These are phyloP conservation scores for Fraxinus greggii DNA, from an alignment of 305 asterid genomes.

Conservation along the genomic window DNA sequence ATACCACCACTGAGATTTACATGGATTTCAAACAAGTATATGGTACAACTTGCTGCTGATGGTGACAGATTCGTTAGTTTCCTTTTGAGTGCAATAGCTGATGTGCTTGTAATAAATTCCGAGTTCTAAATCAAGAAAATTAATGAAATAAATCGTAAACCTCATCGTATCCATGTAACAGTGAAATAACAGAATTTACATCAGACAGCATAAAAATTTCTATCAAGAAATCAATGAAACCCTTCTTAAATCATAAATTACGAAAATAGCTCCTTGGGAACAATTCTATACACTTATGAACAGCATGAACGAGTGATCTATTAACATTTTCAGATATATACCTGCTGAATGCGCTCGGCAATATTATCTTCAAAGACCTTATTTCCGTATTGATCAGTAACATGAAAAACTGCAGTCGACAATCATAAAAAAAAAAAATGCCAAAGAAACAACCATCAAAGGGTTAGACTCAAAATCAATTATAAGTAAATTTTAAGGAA, in stretches of 20 bases:
- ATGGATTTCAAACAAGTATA: background rate
- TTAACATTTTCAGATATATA: constrained; percentile 8
- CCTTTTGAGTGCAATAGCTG: background rate
- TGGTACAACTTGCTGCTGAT: background rate
- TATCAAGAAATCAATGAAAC: background rate
- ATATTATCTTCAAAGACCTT: background rate
- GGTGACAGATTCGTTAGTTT: background rate
- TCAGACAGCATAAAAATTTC: background rate
- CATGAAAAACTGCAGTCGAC: background rate
- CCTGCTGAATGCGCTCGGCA: constrained; percentile 34
- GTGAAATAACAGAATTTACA: background rate
- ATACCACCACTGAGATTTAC: background rate
- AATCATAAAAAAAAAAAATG: background rate
- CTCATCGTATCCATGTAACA: background rate
- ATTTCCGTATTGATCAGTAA: background rate
- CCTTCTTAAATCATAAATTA: background rate
- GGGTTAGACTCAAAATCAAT: background rate
- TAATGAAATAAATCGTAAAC: background rate
- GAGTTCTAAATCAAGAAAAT: background rate
- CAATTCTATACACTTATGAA: background rate
- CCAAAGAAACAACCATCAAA: background rate
- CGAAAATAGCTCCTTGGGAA: background rate
- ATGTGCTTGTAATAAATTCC: background rate
- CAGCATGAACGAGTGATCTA: background rate
- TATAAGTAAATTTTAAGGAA: background rate